Evolutionary conservation across 2,329 filamentous ascomycete species (phyloP).

Genomic region (Chaetomium olivaceum): DNA sequence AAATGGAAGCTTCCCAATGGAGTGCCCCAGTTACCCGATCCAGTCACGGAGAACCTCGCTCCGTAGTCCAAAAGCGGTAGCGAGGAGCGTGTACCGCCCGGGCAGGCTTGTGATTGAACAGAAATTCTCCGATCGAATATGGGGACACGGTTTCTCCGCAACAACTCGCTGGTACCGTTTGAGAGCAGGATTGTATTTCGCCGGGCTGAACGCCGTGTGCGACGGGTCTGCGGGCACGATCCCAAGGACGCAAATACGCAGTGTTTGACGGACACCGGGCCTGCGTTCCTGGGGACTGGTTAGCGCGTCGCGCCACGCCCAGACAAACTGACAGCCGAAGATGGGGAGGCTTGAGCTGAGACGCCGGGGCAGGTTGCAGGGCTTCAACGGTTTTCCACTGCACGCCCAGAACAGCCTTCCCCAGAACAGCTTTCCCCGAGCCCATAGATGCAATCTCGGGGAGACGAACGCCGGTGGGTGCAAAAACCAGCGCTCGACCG

Average conservation of each 20-base stretch:
- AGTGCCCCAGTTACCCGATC: conserved; percentile 15
- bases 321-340: neutral
- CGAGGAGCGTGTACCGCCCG: conserved; percentile 28
- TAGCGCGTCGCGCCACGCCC: conserved; percentile 3
- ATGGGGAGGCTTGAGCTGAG: neutral
- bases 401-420: neutral
- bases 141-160: conserved; percentile 18
- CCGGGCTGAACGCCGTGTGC: conserved; percentile 5
- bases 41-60: conserved; percentile 25
- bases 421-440: conserved; percentile 13
- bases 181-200: conserved; percentile 20
- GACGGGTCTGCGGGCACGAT: conserved; percentile 7
- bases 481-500: neutral
- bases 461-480: neutral
- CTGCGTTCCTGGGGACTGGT: conserved; percentile 25
- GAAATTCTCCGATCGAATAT: conserved; percentile 29
- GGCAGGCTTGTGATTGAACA: conserved; percentile 26
- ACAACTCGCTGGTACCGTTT: conserved; percentile 14
- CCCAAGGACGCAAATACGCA: conserved; percentile 6
- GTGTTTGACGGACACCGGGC: conserved; percentile 25
- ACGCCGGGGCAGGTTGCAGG: neutral
- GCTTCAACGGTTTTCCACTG: conserved; percentile 23
- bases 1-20: conserved; percentile 6
- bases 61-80: conserved; percentile 27
- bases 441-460: conserved; percentile 16